phyloP scores from a whole-genome alignment of 805 yeast species.

The Candida ulmi region DNA sequence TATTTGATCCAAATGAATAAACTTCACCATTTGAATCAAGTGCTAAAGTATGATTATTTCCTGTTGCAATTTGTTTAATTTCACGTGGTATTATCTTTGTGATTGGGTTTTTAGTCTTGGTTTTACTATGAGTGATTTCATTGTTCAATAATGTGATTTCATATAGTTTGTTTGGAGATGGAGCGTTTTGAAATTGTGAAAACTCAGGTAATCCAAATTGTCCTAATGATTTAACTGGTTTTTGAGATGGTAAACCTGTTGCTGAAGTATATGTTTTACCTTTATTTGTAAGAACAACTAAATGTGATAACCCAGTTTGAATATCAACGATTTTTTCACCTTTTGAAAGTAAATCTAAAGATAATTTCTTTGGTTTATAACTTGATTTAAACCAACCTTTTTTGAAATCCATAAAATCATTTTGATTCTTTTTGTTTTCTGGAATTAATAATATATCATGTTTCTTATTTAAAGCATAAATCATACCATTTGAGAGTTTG shows the following conservation, averaged over 20 bases:
- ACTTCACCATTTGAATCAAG: conserved; percentile 60
- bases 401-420: conserved; percentile 3
- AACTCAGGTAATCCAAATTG: conserved; percentile 78
- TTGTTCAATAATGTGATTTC: conserved; percentile 57
- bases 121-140: conserved; percentile 23
- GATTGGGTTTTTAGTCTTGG: conserved; percentile 8
- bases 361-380: conserved; percentile 5
- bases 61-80: conserved; percentile 62
- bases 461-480: conserved; percentile 40
- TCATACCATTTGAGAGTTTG: conserved; percentile 46
- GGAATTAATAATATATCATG: conserved; percentile 32
- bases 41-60: conserved; percentile 67
- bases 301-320: conserved; percentile 60
- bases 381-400: conserved; percentile 7
- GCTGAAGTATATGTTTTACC: conserved; percentile 62
- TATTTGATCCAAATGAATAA: conserved; percentile 85
- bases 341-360: conserved; percentile 15
- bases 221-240: conserved; percentile 44
- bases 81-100: conserved; percentile 29
- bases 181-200: conserved; percentile 52
- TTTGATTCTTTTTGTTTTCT: conserved; percentile 10
- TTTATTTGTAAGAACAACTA: conserved; percentile 52
- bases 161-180: conserved; percentile 45
- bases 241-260: conserved; percentile 38
- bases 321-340: conserved; percentile 49